phyloP scores from a whole-genome alignment of 2,329 filamentous ascomycete genomes.

The Aspergillus aculeatinus region DNA sequence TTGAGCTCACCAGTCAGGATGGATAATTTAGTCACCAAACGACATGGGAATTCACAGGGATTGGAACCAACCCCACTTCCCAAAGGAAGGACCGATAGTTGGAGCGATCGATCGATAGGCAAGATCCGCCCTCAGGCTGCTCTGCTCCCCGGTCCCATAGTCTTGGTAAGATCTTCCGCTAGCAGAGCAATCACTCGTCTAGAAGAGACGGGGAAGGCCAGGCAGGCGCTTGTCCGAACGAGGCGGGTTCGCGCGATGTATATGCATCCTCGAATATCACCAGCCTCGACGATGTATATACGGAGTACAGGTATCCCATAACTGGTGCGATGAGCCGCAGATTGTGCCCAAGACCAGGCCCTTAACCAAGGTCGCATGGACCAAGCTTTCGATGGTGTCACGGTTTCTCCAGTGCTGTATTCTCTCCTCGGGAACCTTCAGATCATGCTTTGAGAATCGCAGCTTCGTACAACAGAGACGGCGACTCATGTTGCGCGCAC shows the following conservation, averaged over 20 bases:
- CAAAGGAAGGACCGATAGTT: slow-evolving; percentile 15
- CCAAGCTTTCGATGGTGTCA: background rate
- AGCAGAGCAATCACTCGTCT: background rate
- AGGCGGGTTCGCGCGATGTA: background rate
- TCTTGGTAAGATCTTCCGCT: slow-evolving; percentile 11
- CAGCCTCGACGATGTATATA: background rate
- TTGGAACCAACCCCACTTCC: background rate
- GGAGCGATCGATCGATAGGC: slow-evolving; percentile 15
- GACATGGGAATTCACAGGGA: too few species aligned
- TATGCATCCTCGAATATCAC: background rate
- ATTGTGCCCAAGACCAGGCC: background rate
- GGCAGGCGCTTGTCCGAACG: background rate
- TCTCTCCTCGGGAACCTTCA: background rate
- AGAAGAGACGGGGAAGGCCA: background rate
- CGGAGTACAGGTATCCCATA: background rate
- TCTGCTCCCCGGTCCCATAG: slow-evolving; percentile 9
- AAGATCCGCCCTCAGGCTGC: background rate
- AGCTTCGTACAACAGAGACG: too few species aligned
- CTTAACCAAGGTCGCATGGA: background rate
- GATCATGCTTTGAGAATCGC: background rate
- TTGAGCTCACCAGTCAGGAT: background rate
- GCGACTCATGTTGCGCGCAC: too few species aligned
- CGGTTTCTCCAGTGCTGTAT: background rate
- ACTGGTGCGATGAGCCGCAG: background rate
- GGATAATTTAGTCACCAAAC: background rate